Conservation (phyloP, 1,284 basidiomycete species). For the Ceratobasidium sp. region DNA sequence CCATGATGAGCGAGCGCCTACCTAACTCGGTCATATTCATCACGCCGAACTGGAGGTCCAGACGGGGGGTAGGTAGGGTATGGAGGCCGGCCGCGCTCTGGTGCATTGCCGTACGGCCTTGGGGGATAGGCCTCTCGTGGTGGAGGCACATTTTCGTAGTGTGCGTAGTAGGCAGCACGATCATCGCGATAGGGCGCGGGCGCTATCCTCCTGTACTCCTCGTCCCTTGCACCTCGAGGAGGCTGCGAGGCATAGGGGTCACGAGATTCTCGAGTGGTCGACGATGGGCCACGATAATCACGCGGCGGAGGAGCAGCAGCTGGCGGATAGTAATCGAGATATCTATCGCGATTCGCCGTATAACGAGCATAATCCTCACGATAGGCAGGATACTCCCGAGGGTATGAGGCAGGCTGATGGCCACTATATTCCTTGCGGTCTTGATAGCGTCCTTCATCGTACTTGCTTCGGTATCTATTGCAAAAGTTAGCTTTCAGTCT, state of each 20-base stretch:
- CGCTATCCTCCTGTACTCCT: constrained; percentile 30
- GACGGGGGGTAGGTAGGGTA: constrained; percentile 30
- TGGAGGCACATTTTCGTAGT: constrained; percentile 26
- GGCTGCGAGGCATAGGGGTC: constrained; percentile 28
- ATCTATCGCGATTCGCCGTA: constrained; percentile 49
- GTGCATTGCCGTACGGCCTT: neutral
- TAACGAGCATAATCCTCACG: constrained; percentile 64
- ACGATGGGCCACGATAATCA: constrained; percentile 60
- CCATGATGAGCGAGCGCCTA: neutral
- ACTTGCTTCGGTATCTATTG: constrained; percentile 14
- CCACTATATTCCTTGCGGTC: constrained; percentile 40
- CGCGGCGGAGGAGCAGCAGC: constrained; percentile 43
- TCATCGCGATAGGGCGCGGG: constrained; percentile 34
- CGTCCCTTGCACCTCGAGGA: constrained; percentile 18
- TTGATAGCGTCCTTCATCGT: constrained; percentile 41
- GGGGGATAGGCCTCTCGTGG: constrained; percentile 29
- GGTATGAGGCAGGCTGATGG: constrained; percentile 58
- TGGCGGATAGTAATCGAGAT: constrained; percentile 41
- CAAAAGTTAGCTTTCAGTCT: neutral
- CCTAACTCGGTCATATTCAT: constrained; percentile 33
- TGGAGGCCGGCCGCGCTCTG: constrained; percentile 26
- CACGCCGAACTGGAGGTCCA: constrained; percentile 24
- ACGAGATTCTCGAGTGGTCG: constrained; percentile 25
- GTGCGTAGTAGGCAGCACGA: constrained; percentile 21
- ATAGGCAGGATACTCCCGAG: constrained; percentile 55